Evolutionary conservation across 495 filamentous ascomycete genomes (phyloP).

Genomic region (Aspergillus ellipticus): DNA sequence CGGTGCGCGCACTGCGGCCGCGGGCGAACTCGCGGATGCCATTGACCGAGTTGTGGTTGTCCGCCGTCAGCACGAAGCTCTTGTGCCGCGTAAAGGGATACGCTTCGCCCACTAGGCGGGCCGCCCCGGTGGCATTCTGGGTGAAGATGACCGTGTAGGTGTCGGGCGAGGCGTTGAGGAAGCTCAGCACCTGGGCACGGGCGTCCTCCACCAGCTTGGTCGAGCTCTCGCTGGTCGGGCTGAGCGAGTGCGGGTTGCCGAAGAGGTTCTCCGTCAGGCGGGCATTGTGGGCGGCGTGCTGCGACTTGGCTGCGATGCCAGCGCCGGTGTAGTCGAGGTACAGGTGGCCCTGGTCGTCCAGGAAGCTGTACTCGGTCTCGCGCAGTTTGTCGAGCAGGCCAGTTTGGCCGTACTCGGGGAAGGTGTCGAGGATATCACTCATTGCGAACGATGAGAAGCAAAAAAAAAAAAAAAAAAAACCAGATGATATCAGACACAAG

Average conservation of each 20-base stretch:
- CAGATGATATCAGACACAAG: too few species aligned
- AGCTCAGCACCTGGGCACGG: not conserved
- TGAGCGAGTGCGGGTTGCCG: slow-evolving; percentile 9
- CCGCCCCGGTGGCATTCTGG: slow-evolving; percentile 10
- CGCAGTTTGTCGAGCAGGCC: slow-evolving; percentile 1
- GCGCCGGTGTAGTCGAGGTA: slow-evolving; percentile 13
- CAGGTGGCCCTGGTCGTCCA: slow-evolving; percentile 5
- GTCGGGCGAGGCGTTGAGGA: not conserved
- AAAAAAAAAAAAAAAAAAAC: too few species aligned
- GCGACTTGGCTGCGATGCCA: slow-evolving; percentile 4
- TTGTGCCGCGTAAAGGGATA: slow-evolving; percentile 4
- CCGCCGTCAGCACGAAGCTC: slow-evolving; percentile 5
- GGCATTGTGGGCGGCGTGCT: not conserved
- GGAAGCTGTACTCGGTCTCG: slow-evolving; percentile 11
- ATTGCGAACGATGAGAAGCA: not conserved
- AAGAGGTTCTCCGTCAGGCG: slow-evolving; percentile 2
- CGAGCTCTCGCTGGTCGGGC: slow-evolving; percentile 5
- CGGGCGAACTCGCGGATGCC: slow-evolving; percentile 7
- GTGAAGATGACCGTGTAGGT: slow-evolving; percentile 9
- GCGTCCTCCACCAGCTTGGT: slow-evolving; percentile 2
- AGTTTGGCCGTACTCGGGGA: slow-evolving; percentile 6
- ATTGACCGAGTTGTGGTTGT: slow-evolving; percentile 12
- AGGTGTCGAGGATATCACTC: not conserved
- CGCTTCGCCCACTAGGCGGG: slow-evolving; percentile 6
- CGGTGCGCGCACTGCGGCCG: not conserved